A percentile compares a stretch with the other conserved stretches of the same genome.
phyloP scores from a whole-genome alignment of 2,329 filamentous ascomycete genomes.

The Furcasterigmium sp. region DNA sequence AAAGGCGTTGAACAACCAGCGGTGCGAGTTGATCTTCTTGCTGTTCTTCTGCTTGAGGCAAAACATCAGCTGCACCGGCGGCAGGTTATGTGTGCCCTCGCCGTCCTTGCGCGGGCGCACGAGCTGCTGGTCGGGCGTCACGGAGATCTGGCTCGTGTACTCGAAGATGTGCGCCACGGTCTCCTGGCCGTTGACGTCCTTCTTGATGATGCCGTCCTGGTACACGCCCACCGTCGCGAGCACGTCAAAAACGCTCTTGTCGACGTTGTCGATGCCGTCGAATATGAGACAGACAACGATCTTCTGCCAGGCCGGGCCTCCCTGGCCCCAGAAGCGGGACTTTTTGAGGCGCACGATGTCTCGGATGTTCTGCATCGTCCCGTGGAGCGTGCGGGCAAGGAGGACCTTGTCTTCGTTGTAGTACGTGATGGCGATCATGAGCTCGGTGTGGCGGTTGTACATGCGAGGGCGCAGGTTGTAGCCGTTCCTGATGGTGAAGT shows the following conservation, averaged over 20 bases:
- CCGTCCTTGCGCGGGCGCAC: conserved; percentile 76
- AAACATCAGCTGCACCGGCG: conserved; percentile 90
- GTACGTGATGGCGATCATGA: conserved; percentile 85
- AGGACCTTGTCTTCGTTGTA: conserved; percentile 90
- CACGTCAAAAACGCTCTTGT: conserved; percentile 80
- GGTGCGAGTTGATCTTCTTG: conserved; percentile 93
- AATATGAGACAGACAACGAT: conserved; percentile 87
- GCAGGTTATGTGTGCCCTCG: conserved; percentile 57
- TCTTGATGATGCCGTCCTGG: conserved; percentile 90
- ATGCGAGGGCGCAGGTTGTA: conserved; percentile 86
- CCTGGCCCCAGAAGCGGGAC: conserved; percentile 92
- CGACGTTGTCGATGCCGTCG: conserved; percentile 83
- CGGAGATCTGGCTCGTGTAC: conserved; percentile 84
- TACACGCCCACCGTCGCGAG: conserved; percentile 81
- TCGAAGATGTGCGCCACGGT: conserved; percentile 87
- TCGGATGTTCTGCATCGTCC: conserved; percentile 89
- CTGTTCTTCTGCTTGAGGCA: conserved; percentile 89
- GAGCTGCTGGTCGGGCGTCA: conserved; percentile 81
- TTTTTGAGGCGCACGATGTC: conserved; percentile 91
- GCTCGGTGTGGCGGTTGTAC: conserved; percentile 88
- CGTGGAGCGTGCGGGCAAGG: conserved; percentile 75
- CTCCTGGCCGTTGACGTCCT: conserved; percentile 83
- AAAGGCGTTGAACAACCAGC: conserved; percentile 89
- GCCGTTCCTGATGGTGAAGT: conserved; percentile 87
- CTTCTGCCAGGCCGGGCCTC: conserved; percentile 88